Evolutionary conservation across 345 rosid genomes (phyloP).

Genomic region (Cardamine chenopodiifolia): DNA sequence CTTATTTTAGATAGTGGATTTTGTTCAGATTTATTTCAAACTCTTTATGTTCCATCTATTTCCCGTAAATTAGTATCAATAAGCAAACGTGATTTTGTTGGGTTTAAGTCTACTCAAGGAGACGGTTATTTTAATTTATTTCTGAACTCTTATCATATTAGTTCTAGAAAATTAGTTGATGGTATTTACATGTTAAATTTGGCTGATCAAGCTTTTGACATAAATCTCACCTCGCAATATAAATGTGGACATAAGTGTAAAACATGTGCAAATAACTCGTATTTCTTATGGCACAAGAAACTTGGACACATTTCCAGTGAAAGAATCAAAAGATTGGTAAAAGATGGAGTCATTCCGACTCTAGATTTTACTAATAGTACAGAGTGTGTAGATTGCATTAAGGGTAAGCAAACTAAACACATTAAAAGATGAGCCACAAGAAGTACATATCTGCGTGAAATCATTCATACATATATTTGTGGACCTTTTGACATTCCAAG

Average conservation of each 20-base stretch:
- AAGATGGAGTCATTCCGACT: not conserved
- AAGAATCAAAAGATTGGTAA: slow-evolving; percentile 6
- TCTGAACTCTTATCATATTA: not conserved
- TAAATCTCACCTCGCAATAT: not conserved
- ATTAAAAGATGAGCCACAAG: slow-evolving; percentile 9
- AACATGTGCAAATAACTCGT: not conserved
- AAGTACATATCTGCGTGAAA: slow-evolving; percentile 10
- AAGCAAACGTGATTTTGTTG: slow-evolving; percentile 2
- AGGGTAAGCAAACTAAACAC: slow-evolving; percentile 24
- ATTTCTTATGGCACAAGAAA: slow-evolving; percentile 7
- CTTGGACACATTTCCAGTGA: not conserved
- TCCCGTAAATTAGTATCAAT: slow-evolving; percentile 2
- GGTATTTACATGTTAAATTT: not conserved
- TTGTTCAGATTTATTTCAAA: not conserved
- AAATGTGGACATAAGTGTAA: not conserved
- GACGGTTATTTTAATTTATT: slow-evolving; percentile 12
- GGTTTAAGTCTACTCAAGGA: slow-evolving; percentile 11
- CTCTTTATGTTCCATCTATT: slow-evolving; percentile 8
- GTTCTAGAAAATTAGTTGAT: slow-evolving; percentile 1
- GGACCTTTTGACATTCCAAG: slow-evolving; percentile 11
- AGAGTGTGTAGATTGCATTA: slow-evolving; percentile 11
- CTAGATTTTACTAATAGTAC: slow-evolving; percentile 2
- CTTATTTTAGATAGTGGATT: slow-evolving; percentile 1
- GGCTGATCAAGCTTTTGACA: not conserved
- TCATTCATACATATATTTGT: slow-evolving; percentile 10